Evolutionary conservation across 345 rosid genomes (phyloP).

Genomic region (Luvunga scandens): DNA sequence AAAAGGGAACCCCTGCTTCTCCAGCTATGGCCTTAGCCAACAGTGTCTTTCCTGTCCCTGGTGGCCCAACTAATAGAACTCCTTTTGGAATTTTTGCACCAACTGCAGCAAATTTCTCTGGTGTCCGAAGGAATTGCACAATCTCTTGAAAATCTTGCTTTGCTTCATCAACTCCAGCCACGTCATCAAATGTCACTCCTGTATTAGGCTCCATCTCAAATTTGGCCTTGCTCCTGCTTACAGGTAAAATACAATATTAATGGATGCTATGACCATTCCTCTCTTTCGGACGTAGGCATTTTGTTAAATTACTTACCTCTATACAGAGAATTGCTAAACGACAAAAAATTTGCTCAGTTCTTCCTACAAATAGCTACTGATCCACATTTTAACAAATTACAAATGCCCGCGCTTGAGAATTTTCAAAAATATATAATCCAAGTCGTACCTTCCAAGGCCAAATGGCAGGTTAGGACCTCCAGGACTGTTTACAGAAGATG

Average conservation of each 20-base stretch:
- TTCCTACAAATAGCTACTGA: not conserved
- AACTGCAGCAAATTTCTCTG: constrained; percentile 62
- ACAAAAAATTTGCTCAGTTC: not conserved
- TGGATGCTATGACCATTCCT: not conserved
- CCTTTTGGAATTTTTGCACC: constrained; percentile 78
- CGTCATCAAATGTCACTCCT: constrained; percentile 72
- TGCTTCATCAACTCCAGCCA: constrained; percentile 89
- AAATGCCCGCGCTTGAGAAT: not conserved
- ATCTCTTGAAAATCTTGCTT: constrained; percentile 77
- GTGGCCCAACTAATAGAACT: constrained; percentile 63
- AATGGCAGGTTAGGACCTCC: constrained; percentile 68
- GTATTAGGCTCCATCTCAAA: constrained; percentile 82
- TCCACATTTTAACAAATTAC: not conserved
- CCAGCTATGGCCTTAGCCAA: constrained; percentile 81
- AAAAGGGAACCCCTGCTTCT: constrained; percentile 80
- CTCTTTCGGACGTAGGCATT: not conserved
- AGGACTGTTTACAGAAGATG: constrained; percentile 39
- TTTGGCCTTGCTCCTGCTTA: constrained; percentile 71
- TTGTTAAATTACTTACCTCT: no score
- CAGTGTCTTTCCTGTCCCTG: constrained; percentile 72
- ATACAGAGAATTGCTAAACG: not conserved
- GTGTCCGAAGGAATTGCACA: constrained; percentile 62
- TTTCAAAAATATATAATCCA: not conserved
- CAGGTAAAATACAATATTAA: not conserved
- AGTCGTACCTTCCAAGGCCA: constrained; percentile 61